phyloP scores from a whole-genome alignment of 768 basidiomycete genomes.

The Kwoniella mangroviensis region DNA sequence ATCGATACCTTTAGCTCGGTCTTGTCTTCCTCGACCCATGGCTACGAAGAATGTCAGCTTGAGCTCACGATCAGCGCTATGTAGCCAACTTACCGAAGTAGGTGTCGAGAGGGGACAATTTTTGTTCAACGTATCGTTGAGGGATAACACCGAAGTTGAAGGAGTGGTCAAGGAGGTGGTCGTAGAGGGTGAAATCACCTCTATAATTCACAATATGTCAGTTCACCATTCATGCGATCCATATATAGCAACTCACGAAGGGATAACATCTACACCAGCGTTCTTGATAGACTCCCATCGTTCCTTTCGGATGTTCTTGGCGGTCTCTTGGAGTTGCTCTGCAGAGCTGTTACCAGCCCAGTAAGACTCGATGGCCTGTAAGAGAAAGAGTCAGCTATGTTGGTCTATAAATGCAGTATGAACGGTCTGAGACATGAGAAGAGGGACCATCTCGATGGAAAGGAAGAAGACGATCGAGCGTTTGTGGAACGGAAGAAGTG shows the following conservation, averaged over 20 bases:
- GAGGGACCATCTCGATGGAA: not conserved
- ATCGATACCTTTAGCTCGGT: slow-evolving; percentile 77
- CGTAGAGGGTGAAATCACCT: slow-evolving; percentile 97
- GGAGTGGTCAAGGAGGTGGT: slow-evolving; percentile 97
- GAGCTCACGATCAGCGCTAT: too few species aligned
- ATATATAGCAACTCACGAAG: slow-evolving; percentile 68
- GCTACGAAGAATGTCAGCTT: slow-evolving; percentile 56
- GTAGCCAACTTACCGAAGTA: too few species aligned
- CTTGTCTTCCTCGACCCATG: slow-evolving; percentile 98
- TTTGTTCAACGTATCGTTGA: slow-evolving; percentile 84
- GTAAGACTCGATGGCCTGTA: slow-evolving; percentile 91
- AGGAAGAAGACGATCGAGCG: slow-evolving; percentile 12
- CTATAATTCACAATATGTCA: slow-evolving; percentile 60
- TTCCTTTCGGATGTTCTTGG: slow-evolving; percentile 82
- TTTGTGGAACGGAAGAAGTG: slow-evolving; percentile 2
- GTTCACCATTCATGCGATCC: slow-evolving; percentile 15
- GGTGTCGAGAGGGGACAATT: slow-evolving; percentile 85
- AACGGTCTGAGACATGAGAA: not conserved
- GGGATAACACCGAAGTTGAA: slow-evolving; percentile 96
- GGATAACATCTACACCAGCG: slow-evolving; percentile 84
- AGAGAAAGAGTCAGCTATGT: slow-evolving; percentile 6
- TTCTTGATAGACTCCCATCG: slow-evolving; percentile 86
- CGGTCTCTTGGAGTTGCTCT: slow-evolving; percentile 83
- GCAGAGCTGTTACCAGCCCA: slow-evolving; percentile 91
- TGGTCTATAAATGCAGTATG: not conserved